A percentile compares a stretch with the other conserved stretches of the same genome.
phyloP scores from a whole-genome alignment of 192 early-diverging fungal genomes.

The Entrophospora sp. region DNA sequence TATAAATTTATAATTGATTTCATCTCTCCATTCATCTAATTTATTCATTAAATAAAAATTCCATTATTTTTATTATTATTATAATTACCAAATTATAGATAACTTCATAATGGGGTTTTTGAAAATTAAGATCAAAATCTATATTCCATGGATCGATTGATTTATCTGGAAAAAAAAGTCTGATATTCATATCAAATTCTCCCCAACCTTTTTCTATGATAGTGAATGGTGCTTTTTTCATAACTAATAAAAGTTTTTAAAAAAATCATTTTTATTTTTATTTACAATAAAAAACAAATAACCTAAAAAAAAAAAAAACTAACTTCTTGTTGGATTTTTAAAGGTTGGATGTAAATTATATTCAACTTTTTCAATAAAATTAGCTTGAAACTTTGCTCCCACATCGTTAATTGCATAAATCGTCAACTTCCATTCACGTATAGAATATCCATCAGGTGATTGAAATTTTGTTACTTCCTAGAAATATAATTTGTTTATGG shows the following conservation, averaged over 20 bases:
- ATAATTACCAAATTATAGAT: slow-evolving; percentile 35
- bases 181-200: slow-evolving; percentile 50
- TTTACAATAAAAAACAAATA: background rate
- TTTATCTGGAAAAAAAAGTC: slow-evolving; percentile 40
- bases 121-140: slow-evolving; percentile 47
- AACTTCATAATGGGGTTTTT: slow-evolving; percentile 33
- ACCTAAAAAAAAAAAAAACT: background rate
- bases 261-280: background rate
- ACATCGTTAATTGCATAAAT: slow-evolving; percentile 33
- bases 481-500: too few relatives aligned
- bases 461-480: slow-evolving; percentile 14
- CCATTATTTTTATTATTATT: background rate
- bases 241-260: slow-evolving; percentile 24
- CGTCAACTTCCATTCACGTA: slow-evolving; percentile 39
- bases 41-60: too few relatives aligned
- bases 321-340: slow-evolving; percentile 34
- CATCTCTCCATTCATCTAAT: too few relatives aligned
- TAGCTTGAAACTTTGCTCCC: slow-evolving; percentile 26
- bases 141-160: slow-evolving; percentile 27
- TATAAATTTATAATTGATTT: too few relatives aligned
- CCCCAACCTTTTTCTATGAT: slow-evolving; percentile 53
- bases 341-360: slow-evolving; percentile 44
- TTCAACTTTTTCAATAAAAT: slow-evolving; percentile 37
- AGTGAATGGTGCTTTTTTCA: slow-evolving; percentile 37
- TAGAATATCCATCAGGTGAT: slow-evolving; percentile 24